Evolutionary conservation across 2,329 filamentous ascomycete genomes (phyloP).

Genomic region (Xylaria sp.): DNA sequence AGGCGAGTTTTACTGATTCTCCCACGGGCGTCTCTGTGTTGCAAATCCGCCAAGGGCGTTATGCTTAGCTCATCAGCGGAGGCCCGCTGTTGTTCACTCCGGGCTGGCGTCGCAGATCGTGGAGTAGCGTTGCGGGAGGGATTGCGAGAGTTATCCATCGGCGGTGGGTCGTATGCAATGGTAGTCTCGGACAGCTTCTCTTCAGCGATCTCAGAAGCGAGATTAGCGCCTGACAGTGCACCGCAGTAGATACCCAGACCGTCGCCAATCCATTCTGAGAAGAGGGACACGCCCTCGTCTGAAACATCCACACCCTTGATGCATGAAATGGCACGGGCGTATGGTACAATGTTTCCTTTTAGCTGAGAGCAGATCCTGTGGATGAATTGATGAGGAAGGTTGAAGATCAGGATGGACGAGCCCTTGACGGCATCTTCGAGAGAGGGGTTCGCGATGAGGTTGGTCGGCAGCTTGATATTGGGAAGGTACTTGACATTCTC

Average conservation of each 20-base stretch:
- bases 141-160: slow-evolving; percentile 77
- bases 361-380: slow-evolving; percentile 82
- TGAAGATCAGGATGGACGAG: slow-evolving; percentile 92
- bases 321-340: slow-evolving; percentile 91
- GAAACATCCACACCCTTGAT: slow-evolving; percentile 97
- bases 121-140: slow-evolving; percentile 63
- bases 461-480: slow-evolving; percentile 79
- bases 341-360: slow-evolving; percentile 87
- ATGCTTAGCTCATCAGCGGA: slow-evolving; percentile 58
- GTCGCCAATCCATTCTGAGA: slow-evolving; percentile 93
- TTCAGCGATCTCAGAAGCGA: slow-evolving; percentile 89
- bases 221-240: slow-evolving; percentile 93
- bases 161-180: slow-evolving; percentile 91
- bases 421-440: slow-evolving; percentile 79
- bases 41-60: slow-evolving; percentile 58
- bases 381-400: slow-evolving; percentile 96
- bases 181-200: slow-evolving; percentile 99
- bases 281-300: slow-evolving; percentile 82
- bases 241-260: slow-evolving; percentile 95
- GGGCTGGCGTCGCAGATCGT: slow-evolving; percentile 53
- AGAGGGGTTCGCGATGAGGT: slow-evolving; percentile 84
- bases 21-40: slow-evolving; percentile 73
- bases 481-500: slow-evolving; percentile 99
- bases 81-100: slow-evolving; percentile 55
- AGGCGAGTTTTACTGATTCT: slow-evolving; percentile 72